phyloP scores from a whole-genome alignment of 768 basidiomycete genomes.

The Boletus subparvulus region DNA sequence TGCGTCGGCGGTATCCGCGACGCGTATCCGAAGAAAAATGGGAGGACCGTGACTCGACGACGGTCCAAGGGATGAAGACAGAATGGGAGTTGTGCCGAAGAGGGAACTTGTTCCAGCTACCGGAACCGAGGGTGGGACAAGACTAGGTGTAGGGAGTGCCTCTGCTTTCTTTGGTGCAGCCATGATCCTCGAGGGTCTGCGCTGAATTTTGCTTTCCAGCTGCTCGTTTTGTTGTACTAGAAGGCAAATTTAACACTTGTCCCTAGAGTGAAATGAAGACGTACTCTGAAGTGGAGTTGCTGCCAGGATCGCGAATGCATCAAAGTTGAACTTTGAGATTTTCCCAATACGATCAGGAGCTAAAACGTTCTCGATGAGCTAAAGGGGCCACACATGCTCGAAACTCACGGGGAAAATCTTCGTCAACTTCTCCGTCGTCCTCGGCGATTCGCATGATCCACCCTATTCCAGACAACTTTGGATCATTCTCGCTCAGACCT shows the following conservation, averaged over 20 bases:
- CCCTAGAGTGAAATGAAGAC: conserved; percentile 17
- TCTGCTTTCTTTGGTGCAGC: conserved; percentile 60
- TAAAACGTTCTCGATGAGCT: conserved; percentile 31
- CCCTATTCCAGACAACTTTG: conserved; percentile 72
- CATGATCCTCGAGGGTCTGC: conserved; percentile 69
- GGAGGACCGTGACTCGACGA: conserved; percentile 74
- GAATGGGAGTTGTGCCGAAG: conserved; percentile 49
- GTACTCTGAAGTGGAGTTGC: conserved; percentile 69
- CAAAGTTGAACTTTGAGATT: conserved; percentile 85
- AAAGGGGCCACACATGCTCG: neutral
- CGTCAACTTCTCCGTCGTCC: conserved; percentile 97
- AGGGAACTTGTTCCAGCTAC: conserved; percentile 46
- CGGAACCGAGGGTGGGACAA: conserved; percentile 39
- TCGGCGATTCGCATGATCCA: conserved; percentile 96
- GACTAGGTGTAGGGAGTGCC: conserved; percentile 38
- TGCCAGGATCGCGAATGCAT: conserved; percentile 85
- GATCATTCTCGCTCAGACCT: conserved; percentile 59
- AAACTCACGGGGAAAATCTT: conserved; percentile 91
- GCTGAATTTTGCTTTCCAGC: conserved; percentile 77
- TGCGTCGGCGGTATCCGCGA: conserved; percentile 78
- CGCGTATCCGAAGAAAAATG: conserved; percentile 78
- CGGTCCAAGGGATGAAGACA: conserved; percentile 69
- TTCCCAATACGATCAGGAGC: conserved; percentile 88
- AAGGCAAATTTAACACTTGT: neutral
- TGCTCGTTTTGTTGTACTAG: conserved; percentile 75